phyloP scores from a whole-genome alignment of 2,329 filamentous ascomycete species.

The Fusarium sp. region DNA sequence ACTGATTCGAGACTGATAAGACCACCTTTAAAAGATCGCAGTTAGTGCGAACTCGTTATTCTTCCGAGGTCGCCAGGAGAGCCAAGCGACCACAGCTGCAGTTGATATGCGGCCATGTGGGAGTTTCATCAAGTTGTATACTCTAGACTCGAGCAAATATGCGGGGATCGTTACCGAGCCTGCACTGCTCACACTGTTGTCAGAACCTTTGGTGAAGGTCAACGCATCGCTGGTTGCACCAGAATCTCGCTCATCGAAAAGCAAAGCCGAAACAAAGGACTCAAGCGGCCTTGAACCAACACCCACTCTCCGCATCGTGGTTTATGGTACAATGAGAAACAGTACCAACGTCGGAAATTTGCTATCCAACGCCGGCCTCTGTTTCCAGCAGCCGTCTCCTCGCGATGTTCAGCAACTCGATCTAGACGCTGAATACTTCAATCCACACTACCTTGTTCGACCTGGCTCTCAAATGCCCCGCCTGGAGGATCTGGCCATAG shows the following conservation, averaged over 20 bases:
- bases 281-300: rapidly evolving
- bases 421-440: background rate
- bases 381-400: background rate
- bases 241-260: background rate
- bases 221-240: background rate
- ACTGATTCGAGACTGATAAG: background rate
- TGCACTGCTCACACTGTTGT: background rate
- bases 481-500: background rate
- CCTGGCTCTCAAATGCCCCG: background rate
- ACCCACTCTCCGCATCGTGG: background rate
- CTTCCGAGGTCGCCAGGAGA: background rate
- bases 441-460: background rate
- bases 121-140: background rate
- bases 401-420: background rate
- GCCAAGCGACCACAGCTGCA: background rate
- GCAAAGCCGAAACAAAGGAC: background rate
- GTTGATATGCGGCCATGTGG: background rate
- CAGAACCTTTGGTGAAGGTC: background rate
- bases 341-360: background rate
- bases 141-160: background rate
- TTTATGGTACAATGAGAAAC: background rate
- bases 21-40: background rate
- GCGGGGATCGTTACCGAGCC: too few relatives aligned
- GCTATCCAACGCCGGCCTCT: background rate
- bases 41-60: background rate